Conservation (phyloP, 345 rosid genomes). For the Corymbia maculata region DNA sequence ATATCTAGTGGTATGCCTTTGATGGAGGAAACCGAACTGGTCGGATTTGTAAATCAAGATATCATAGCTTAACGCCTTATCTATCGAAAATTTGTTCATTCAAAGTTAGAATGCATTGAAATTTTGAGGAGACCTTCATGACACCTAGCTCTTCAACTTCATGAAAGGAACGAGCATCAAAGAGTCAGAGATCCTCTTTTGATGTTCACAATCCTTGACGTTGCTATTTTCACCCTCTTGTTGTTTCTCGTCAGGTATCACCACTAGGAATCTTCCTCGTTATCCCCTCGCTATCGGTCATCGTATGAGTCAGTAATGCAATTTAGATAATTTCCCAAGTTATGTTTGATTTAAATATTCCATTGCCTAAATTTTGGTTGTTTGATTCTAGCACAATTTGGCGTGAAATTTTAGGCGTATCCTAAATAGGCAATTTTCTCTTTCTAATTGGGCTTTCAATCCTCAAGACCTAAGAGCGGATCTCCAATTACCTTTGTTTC, state of each 20-base stretch:
- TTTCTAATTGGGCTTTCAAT: neutral
- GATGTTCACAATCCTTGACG: too few relatives aligned
- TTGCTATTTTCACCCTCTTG: neutral
- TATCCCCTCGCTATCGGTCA: neutral
- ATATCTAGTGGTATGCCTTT: too few relatives aligned
- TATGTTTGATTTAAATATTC: neutral
- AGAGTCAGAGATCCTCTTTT: too few relatives aligned
- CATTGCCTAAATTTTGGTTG: neutral
- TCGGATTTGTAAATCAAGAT: too few relatives aligned
- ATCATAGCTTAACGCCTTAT: fast-evolving
- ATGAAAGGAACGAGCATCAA: too few relatives aligned
- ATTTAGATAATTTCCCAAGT: neutral
- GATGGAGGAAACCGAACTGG: neutral
- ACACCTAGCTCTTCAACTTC: too few relatives aligned
- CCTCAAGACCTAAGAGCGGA: neutral
- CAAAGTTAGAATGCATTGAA: neutral
- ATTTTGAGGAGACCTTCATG: neutral
- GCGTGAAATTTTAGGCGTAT: neutral
- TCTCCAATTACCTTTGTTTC: neutral
- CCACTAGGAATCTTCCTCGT: neutral
- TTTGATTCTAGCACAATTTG: neutral
- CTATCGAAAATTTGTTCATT: too few relatives aligned
- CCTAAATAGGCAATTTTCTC: neutral
- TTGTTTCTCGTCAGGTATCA: fast-evolving
- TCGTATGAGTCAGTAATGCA: neutral